Base-by-base conservation (phyloP, 495 filamentous ascomycete species). In the Aspergillus heteromorphus region DNA sequence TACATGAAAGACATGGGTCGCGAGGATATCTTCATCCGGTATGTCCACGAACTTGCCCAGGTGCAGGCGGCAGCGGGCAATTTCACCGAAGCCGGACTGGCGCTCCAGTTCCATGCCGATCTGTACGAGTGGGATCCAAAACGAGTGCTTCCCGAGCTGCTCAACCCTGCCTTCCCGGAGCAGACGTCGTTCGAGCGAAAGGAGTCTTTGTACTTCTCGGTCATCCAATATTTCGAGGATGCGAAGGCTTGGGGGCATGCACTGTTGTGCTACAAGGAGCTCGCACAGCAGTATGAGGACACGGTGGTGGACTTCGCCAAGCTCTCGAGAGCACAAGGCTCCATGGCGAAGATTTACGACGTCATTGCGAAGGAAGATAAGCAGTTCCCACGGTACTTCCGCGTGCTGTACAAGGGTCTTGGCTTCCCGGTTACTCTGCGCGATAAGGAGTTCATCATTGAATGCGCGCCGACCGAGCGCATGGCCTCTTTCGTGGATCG, bases 1-100 rank as follows among this genome's bases (percentile, higher is more conserved):
- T 97, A 96, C 73, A 81, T 97, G 68, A 86, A 89, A 65, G 92
- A 97, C 65, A 93, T 96, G 89, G 88, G 92, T 58, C 95, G 95
- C 63, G 91, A 95, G 66, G 91, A 96, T 64, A 96, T 97, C 57
- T 99, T 92, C 67, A 88, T 96, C 59, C 87, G 91, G 53, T 97
- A 97, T 64, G 92, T 97, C 20, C 95, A 99, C 64, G 91, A 96
- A 66, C 78, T 99, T 2, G 89, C 91, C 11, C 76, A 85, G 47
- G 73, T 91, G 4, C 93, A 97, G 69, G 78, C 80, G 4, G 78
- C 84, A 25, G 80, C 85, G 2, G 75, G 86, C 52, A 92, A 97
- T 64, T 83, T 85, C 57, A 89, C 91, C 13, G 93, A 97, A 73
- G 93, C 93, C 9, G 93, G 91, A 16, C 79, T 97, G 27, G 92